Percentiles rank a stretch among this genome's conserved stretches.
phyloP scores from a whole-genome alignment of 2,329 filamentous ascomycete genomes.

The Aspergillus viridinutans region DNA sequence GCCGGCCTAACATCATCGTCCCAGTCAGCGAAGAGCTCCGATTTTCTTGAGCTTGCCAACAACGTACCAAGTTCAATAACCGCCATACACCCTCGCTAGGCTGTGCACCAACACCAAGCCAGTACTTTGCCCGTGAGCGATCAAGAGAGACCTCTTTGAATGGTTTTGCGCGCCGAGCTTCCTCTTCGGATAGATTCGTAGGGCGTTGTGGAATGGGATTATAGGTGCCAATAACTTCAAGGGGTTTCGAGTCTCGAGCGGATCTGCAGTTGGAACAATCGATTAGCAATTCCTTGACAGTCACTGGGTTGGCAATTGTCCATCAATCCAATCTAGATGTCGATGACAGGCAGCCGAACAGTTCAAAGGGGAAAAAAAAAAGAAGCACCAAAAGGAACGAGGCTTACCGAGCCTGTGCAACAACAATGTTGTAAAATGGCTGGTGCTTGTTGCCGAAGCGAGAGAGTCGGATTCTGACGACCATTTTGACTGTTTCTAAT shows the following conservation, averaged over 20 bases:
- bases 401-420: conserved; percentile 80
- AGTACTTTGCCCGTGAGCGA: conserved; percentile 76
- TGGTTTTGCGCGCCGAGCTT: conserved; percentile 54
- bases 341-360: background rate
- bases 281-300: conserved; percentile 3
- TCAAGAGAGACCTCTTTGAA: conserved; percentile 94
- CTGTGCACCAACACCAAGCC: conserved; percentile 94
- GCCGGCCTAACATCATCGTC: conserved; percentile 25
- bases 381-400: conserved; percentile 7
- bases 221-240: conserved; percentile 81
- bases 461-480: conserved; percentile 87
- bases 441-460: conserved; percentile 84
- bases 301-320: background rate
- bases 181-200: conserved; percentile 45
- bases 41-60: background rate
- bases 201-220: conserved; percentile 56
- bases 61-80: conserved; percentile 70
- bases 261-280: conserved; percentile 51
- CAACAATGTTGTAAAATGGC: conserved; percentile 98
- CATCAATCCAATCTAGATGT: background rate
- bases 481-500: conserved; percentile 57
- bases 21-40: background rate
- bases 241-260: conserved; percentile 78
- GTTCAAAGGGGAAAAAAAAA: background rate
- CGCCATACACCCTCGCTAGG: conserved; percentile 87